Evolutionary conservation across 139 green algal genomes (phyloP), one percentile per base, ranked within the genome.

Genomic region (Astrephomene gubernaculifera): DNA sequence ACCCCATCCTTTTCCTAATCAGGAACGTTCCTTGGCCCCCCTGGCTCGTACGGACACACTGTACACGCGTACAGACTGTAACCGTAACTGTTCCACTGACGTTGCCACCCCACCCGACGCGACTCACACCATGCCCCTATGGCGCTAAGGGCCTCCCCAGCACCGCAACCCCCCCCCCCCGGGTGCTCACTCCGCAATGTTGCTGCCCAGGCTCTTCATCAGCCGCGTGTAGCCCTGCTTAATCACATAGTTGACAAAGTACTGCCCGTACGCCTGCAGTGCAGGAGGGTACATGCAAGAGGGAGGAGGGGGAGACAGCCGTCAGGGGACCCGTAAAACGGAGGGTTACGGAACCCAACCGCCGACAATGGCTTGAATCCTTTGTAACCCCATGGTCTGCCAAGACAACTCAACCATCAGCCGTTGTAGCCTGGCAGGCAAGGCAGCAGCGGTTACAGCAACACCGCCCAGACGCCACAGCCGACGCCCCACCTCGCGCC

Each of bases 211-310:
- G 61, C 87, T 86, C 33, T 43, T 27, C 71, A 91, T 44, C 39
- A 89, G 78, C 21, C 78, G 78, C 43, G 29, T 49, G 65, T 86
- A 76, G 65, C 79, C 87, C 76, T 90, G 83, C 4, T 84, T 83
- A 25, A 63, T 70, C 9, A 89, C 87, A 43, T 91, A 84, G 49
- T 89, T 79, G 6, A 87, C 83, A 39, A 91, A 91, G 64, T 91
- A 89, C 10, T 57, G 29, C 0, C 87, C 87, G 73, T 88, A 90
- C 44, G 87, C 87, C 71, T 80, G 71, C 7, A 35, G 49, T 17
- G 49, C 64, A 67, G 60, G 60, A 10, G n/a, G n/a, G n/a, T n/a
- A n/a, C 24, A 24, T 29, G 31, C 49, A 67, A 22, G 57, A 6
- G 57, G 57, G 57, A n/a, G 14, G 31, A 9, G 57, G 21, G 57